A percentile compares a stretch with the other conserved stretches of the same genome.
Evolutionary conservation across 495 filamentous ascomycete genomes (phyloP).

Genomic region (Neurospora sp.): DNA sequence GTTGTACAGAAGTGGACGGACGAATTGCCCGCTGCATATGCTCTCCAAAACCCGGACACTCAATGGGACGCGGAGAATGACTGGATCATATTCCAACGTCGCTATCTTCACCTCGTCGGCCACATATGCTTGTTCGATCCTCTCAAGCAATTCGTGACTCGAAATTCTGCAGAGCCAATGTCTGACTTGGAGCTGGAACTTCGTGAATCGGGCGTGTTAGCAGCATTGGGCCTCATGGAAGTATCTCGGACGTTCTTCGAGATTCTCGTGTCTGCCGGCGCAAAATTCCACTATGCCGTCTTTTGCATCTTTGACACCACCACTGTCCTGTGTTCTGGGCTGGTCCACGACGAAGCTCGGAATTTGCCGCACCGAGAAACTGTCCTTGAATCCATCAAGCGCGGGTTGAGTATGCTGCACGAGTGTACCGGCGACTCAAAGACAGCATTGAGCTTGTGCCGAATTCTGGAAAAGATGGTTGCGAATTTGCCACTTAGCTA

Average conservation of each 20-base stretch:
- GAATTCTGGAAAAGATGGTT: constrained; percentile 19
- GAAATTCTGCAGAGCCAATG: constrained; percentile 18
- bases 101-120: constrained; percentile 37
- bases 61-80: constrained; percentile 33
- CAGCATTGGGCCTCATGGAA: constrained; percentile 31
- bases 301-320: constrained; percentile 44
- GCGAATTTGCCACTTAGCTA: constrained; percentile 14
- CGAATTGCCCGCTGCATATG: constrained; percentile 33
- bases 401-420: constrained; percentile 29
- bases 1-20: constrained; percentile 30
- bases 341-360: constrained; percentile 37
- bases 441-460: constrained; percentile 17
- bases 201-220: constrained; percentile 28
- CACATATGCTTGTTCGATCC: constrained; percentile 36
- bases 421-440: constrained; percentile 20
- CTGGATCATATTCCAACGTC: constrained; percentile 38
- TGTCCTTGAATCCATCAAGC: constrained; percentile 28
- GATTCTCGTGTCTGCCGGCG: constrained; percentile 30
- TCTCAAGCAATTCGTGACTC: constrained; percentile 34
- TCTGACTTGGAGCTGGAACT: constrained; percentile 19
- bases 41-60: constrained; percentile 28
- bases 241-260: constrained; percentile 33
- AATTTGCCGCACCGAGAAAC: constrained; percentile 33
- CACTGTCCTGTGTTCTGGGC: constrained; percentile 38
- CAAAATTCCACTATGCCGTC: constrained; percentile 42